phyloP scores from a whole-genome alignment of 352 stramenopile genomes.

The Plasmopara viticola region DNA sequence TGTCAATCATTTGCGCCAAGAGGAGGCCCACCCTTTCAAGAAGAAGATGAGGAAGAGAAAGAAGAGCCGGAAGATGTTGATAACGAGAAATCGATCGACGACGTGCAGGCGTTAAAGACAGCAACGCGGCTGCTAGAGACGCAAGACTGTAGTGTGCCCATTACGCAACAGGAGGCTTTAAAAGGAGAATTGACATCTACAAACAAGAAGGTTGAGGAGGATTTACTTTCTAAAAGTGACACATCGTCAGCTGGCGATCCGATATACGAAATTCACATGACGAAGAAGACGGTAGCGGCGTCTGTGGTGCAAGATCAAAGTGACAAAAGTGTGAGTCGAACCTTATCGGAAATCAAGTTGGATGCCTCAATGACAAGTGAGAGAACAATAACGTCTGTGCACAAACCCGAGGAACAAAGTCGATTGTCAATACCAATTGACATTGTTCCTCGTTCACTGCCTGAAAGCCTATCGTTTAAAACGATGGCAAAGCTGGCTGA shows the following conservation, averaged over 20 bases:
- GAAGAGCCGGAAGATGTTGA: slow-evolving; percentile 13
- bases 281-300: slow-evolving; percentile 4
- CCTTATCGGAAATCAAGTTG: too few relatives aligned
- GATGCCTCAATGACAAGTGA: too few relatives aligned
- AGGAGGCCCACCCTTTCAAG: slow-evolving; percentile 6
- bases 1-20: slow-evolving; percentile 19
- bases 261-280: slow-evolving; percentile 18
- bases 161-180: too few relatives aligned
- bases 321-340: slow-evolving; percentile 1
- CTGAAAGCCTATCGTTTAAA: slow-evolving; percentile 15
- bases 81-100: neutral
- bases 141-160: too few relatives aligned
- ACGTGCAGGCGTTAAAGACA: too few relatives aligned
- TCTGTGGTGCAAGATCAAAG: slow-evolving; percentile 14
- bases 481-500: slow-evolving; percentile 22
- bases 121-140: too few relatives aligned
- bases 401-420: too few relatives aligned
- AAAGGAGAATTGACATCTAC: too few relatives aligned
- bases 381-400: too few relatives aligned
- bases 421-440: slow-evolving; percentile 5
- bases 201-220: too few relatives aligned
- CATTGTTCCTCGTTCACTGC: slow-evolving; percentile 1
- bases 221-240: neutral
- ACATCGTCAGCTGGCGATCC: slow-evolving; percentile 10
- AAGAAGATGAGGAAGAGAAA: slow-evolving; percentile 7